Conservation (phyloP, 495 filamentous ascomycete genomes). For the Penicillium simplicissimum region DNA sequence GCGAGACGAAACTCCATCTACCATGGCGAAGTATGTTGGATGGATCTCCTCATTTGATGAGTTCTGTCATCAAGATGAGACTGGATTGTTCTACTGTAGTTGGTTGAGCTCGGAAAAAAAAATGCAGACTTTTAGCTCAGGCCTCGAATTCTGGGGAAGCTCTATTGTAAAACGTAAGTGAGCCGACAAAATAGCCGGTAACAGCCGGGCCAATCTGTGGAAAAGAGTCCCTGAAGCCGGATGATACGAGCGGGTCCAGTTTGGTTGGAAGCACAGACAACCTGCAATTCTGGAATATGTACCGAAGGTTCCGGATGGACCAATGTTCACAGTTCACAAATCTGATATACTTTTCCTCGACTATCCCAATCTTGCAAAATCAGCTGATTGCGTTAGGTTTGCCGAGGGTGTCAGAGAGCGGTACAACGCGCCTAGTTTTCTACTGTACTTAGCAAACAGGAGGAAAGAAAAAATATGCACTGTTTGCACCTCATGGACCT, state of each 20-base stretch:
- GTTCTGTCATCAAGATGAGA: not conserved
- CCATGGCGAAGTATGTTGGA: not conserved
- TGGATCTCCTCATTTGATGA: not conserved
- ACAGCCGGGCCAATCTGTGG: not conserved
- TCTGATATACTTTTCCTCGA: no score
- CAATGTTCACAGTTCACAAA: no score
- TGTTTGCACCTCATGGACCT: no score
- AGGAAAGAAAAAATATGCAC: no score
- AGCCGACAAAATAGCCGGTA: not conserved
- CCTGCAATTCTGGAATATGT: not conserved
- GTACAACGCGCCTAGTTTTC: no score
- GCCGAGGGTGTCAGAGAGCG: no score
- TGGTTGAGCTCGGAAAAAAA: not conserved
- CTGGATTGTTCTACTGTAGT: not conserved
- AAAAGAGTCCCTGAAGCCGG: not conserved
- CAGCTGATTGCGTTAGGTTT: no score
- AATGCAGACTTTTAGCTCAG: not conserved
- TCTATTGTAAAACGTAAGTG: not conserved
- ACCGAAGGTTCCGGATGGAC: not conserved
- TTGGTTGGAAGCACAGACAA: not conserved
- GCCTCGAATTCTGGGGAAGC: not conserved
- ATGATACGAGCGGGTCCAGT: not conserved
- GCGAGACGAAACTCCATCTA: not conserved
- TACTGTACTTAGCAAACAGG: no score
- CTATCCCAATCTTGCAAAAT: no score